These are phyloP conservation scores for Phytopythium vexans DNA, from an alignment of 352 stramenopile species.

Conservation along the genomic window DNA sequence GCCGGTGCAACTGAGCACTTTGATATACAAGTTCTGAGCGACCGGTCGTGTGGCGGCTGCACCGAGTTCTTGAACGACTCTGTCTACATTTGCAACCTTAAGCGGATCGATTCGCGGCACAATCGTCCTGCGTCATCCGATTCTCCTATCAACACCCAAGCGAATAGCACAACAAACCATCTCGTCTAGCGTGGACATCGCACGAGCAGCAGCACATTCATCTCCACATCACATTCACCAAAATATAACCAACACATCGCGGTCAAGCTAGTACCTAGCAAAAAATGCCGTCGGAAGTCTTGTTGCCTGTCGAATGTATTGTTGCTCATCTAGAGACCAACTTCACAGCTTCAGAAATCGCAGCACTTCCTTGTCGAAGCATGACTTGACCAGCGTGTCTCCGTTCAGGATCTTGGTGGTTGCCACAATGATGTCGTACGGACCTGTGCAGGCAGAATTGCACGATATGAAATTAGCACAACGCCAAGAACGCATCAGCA, in stretches of 20 bases:
- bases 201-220: no score
- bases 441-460: conserved; percentile 30
- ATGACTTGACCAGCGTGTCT: conserved; percentile 82
- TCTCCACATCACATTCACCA: no score
- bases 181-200: no score
- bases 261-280: no score
- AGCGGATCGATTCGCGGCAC: background rate
- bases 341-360: conserved; percentile 71
- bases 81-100: conserved; percentile 51
- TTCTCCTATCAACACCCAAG: no score
- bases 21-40: conserved; percentile 28
- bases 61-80: conserved; percentile 27
- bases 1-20: conserved; percentile 28
- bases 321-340: no score
- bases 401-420: conserved; percentile 93
- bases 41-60: conserved; percentile 3
- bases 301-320: no score
- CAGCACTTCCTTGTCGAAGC: conserved; percentile 82
- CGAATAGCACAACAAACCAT: conserved; percentile 5
- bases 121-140: background rate
- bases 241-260: no score
- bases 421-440: conserved; percentile 91
- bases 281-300: no score
- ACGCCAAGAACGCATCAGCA: background rate
- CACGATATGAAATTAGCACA: conserved; percentile 8